Percentiles rank a stretch among this genome's conserved stretches.
These are phyloP conservation scores for Alternaria conjuncta DNA, from an alignment of 2,329 filamentous ascomycete species.

Conservation along the genomic window DNA sequence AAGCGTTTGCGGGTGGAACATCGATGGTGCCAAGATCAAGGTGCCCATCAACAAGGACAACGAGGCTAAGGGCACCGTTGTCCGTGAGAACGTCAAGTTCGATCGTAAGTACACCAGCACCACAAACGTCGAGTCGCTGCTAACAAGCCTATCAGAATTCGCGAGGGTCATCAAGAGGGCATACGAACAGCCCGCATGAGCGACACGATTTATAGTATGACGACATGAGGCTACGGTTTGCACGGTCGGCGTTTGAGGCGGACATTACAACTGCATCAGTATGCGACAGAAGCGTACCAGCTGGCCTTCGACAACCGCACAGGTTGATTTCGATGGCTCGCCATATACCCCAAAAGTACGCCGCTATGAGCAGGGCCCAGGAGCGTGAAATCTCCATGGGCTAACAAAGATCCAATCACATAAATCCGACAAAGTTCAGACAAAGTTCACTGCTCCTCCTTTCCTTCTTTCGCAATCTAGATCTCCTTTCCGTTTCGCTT, in stretches of 20 bases:
- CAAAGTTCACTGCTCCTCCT: not conserved
- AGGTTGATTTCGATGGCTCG: conserved; percentile 14
- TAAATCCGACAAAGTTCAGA: conserved; percentile 1
- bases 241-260: conserved; percentile 21
- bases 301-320: conserved; percentile 9
- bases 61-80: conserved; percentile 93
- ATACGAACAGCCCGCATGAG: conserved; percentile 48
- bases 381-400: not conserved
- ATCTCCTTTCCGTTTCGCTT: not conserved
- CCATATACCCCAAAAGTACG: conserved; percentile 26
- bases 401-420: conserved; percentile 4
- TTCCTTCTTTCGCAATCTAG: not conserved
- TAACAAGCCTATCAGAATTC: conserved; percentile 38
- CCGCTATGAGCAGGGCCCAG: conserved; percentile 8
- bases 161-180: conserved; percentile 45
- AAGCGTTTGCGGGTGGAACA: conserved; percentile 76
- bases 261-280: conserved; percentile 12
- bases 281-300: conserved; percentile 13
- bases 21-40: conserved; percentile 71
- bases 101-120: conserved; percentile 61
- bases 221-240: conserved; percentile 21
- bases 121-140: not conserved
- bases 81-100: conserved; percentile 92
- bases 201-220: conserved; percentile 11
- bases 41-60: conserved; percentile 88